Evolutionary conservation across 2,329 filamentous ascomycete species (phyloP).

Genomic region (Leptographium radiaticola): DNA sequence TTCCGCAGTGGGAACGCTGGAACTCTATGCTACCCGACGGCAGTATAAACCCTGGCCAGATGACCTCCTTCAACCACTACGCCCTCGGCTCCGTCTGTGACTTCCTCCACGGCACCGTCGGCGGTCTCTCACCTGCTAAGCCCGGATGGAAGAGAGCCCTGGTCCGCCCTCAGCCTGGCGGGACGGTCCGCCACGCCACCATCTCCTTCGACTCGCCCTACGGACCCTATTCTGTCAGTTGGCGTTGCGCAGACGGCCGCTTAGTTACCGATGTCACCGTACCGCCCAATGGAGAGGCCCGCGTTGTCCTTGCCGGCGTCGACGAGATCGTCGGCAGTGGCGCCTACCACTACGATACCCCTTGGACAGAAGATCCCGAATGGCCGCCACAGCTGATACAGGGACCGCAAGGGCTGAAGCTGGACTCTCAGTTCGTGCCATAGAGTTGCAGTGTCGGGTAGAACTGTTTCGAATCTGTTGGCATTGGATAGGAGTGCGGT

Average conservation of each 20-base stretch:
- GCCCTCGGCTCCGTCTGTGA: constrained; percentile 24
- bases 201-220: constrained; percentile 19
- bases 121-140: constrained; percentile 16
- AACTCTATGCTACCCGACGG: constrained; percentile 24
- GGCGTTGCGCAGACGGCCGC: constrained; percentile 12
- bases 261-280: constrained; percentile 7
- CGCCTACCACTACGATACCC: constrained; percentile 2
- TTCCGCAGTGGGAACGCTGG: constrained; percentile 25
- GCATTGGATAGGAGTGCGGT: too few species aligned
- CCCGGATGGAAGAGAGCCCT: constrained; percentile 18
- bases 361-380: constrained; percentile 3
- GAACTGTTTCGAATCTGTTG: too few species aligned
- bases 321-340: background rate
- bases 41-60: constrained; percentile 22
- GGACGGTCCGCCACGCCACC: constrained; percentile 11
- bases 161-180: constrained; percentile 18
- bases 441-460: too few species aligned
- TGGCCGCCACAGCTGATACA: constrained; percentile 4
- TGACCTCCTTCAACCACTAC: constrained; percentile 30
- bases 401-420: constrained; percentile 1
- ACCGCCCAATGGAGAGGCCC: constrained; percentile 9
- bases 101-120: constrained; percentile 23
- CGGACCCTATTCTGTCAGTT: constrained; percentile 17
- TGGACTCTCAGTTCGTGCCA: background rate
- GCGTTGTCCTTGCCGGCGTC: background rate